Evolutionary conservation across 768 basidiomycete species (phyloP), one percentile per base, ranked within the genome.

Genomic region (Xerocomellus dryophilus): DNA sequence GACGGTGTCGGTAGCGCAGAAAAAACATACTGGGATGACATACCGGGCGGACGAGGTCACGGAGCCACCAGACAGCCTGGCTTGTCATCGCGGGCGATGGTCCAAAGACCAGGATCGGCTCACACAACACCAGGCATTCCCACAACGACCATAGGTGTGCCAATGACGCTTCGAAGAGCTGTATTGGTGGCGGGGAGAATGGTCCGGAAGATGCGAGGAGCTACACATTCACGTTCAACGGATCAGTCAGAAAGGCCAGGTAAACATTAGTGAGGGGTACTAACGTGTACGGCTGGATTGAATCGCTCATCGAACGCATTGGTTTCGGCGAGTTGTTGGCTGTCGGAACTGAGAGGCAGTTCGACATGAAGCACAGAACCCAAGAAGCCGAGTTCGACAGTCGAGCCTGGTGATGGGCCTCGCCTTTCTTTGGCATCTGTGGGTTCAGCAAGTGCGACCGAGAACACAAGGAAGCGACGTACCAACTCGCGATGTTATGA

Each of bases 101-200:
- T 4, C 88, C 88, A 60, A 88, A 94, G 27, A 98, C 77, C 18
- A 98, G 72, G 7, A 99, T 79, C 0, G 96, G 93, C 66, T 99
- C 95, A 57, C 88, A 91, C 10, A 98, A 77, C 0, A 98, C 78
- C 1, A 98, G 74, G 50, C 94, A 94, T 70, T 99, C 96, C 96
- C 96, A 99, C 49, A 88, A 78, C 5, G 90, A 88, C 89, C 88
- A 90, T 23, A 90, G 67, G 59, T 88, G 80, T 3, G 84, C 67
- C 25, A 88, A 60, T 15, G 80, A 79, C 1, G 85, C 81, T 61
- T 87, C 85, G 55, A 89, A 85, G 7, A 84, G 74, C 10, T 76
- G 67, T 48, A 86, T 61, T 14, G 84, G 83, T 14, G 82, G 80
- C 21, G 82, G 84, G 35, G 76, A 59, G 21, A 83, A 75, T 0